phyloP scores from a whole-genome alignment of 805 yeast species.

The Torulaspora quercuum region DNA sequence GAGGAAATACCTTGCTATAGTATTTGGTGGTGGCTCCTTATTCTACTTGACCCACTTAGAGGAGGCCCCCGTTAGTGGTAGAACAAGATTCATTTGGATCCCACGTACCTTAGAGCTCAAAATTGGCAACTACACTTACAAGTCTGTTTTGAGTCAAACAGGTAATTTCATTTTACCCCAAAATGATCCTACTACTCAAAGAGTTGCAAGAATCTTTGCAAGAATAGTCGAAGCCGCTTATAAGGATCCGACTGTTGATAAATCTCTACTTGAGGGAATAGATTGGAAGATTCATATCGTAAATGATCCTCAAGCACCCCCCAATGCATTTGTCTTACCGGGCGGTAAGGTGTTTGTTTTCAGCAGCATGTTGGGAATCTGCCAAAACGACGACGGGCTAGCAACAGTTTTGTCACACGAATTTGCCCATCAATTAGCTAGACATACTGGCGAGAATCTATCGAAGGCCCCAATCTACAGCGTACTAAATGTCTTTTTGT shows the following conservation, averaged over 20 bases:
- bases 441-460: slow-evolving; percentile 82
- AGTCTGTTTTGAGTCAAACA: slow-evolving; percentile 55
- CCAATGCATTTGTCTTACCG: slow-evolving; percentile 95
- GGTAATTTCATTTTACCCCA: slow-evolving; percentile 54
- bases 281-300: slow-evolving; percentile 81
- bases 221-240: slow-evolving; percentile 59
- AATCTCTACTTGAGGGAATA: slow-evolving; percentile 30
- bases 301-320: slow-evolving; percentile 66
- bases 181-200: slow-evolving; percentile 53
- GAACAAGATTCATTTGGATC: slow-evolving; percentile 68
- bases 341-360: slow-evolving; percentile 94
- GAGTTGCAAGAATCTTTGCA: slow-evolving; percentile 60
- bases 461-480: slow-evolving; percentile 73
- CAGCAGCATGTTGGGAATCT: slow-evolving; percentile 70
- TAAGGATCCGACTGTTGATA: slow-evolving; percentile 38
- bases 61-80: slow-evolving; percentile 75
- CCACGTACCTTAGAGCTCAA: slow-evolving; percentile 60
- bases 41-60: slow-evolving; percentile 56
- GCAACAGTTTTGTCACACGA: slow-evolving; percentile 97
- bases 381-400: slow-evolving; percentile 80
- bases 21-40: slow-evolving; percentile 37
- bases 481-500: slow-evolving; percentile 49
- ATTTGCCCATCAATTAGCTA: slow-evolving; percentile 88
- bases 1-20: slow-evolving; percentile 35
- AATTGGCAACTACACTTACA: slow-evolving; percentile 63